Percentiles rank a stretch among this genome's conserved stretches.
Evolutionary conservation across 805 yeast species (phyloP).

Genomic region (Starmerella powellii): DNA sequence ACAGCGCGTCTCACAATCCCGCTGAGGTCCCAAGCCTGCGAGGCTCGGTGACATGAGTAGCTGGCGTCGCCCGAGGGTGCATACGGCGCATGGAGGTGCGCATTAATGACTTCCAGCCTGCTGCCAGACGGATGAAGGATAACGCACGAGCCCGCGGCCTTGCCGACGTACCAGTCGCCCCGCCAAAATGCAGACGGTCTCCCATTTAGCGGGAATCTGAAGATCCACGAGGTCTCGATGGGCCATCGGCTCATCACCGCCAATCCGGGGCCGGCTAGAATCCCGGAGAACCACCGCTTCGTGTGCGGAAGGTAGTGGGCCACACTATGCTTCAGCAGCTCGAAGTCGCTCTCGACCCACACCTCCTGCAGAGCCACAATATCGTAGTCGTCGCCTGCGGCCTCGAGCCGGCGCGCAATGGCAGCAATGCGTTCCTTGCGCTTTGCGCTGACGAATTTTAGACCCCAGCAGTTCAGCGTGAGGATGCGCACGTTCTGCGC

Average conservation of each 20-base stretch:
- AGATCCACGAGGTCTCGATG: constrained; percentile 62
- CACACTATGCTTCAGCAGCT: constrained; percentile 41
- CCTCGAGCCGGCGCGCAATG: constrained; percentile 50
- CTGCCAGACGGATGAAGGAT: constrained; percentile 41
- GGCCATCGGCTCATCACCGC: constrained; percentile 77
- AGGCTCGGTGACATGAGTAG: constrained; percentile 76
- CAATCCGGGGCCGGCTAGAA: constrained; percentile 85
- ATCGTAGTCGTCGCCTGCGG: constrained; percentile 44
- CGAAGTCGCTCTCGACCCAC: constrained; percentile 83
- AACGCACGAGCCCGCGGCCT: constrained; percentile 65
- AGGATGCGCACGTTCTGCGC: constrained; percentile 29
- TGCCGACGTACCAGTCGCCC: constrained; percentile 97
- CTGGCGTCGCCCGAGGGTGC: constrained; percentile 71
- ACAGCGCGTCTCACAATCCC: constrained; percentile 48
- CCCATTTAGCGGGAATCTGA: constrained; percentile 85
- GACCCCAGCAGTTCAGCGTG: constrained; percentile 48
- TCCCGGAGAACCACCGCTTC: constrained; percentile 69
- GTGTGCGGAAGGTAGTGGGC: constrained; percentile 43
- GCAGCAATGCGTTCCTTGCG: constrained; percentile 56
- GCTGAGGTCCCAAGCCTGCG: constrained; percentile 95
- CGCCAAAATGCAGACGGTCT: constrained; percentile 84
- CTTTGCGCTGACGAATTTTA: constrained; percentile 66
- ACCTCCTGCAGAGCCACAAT: constrained; percentile 88
- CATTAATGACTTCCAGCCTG: constrained; percentile 64
- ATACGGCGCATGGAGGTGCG: constrained; percentile 98